phyloP scores from a whole-genome alignment of 495 filamentous ascomycete genomes.

The Penicillium pulvis region DNA sequence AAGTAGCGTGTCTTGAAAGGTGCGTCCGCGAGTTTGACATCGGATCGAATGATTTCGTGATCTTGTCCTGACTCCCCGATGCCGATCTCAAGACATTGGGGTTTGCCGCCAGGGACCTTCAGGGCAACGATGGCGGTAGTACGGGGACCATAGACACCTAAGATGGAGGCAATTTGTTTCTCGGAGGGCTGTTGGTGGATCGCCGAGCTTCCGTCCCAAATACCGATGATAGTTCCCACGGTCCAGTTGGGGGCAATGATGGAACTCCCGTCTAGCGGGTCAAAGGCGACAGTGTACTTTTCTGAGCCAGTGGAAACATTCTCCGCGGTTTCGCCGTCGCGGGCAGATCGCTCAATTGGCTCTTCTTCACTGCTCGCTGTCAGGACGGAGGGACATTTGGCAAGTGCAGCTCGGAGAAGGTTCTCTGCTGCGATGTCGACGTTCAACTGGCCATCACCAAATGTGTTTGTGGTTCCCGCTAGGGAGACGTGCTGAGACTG shows the following conservation, averaged over 20 bases:
- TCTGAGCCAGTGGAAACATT: constrained; percentile 21
- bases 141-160: constrained; percentile 54
- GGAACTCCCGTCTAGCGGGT: constrained; percentile 56
- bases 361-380: constrained; percentile 57
- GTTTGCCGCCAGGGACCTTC: constrained; percentile 32
- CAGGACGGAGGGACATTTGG: constrained; percentile 39
- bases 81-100: constrained; percentile 45
- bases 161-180: constrained; percentile 45
- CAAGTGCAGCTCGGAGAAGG: constrained; percentile 42
- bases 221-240: constrained; percentile 53
- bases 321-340: constrained; percentile 1
- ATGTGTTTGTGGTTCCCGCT: constrained; percentile 49
- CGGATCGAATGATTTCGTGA: constrained; percentile 37
- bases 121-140: constrained; percentile 52
- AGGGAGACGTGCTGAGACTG: constrained; percentile 40
- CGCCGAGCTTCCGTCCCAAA: constrained; percentile 50
- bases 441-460: constrained; percentile 58
- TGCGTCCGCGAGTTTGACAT: constrained; percentile 26
- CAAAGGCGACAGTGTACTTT: constrained; percentile 56
- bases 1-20: constrained; percentile 48
- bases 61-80: constrained; percentile 23
- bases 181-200: constrained; percentile 34
- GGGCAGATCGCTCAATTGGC: constrained; percentile 40
- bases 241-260: constrained; percentile 57
- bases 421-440: constrained; percentile 54